Conservation (phyloP, 106 monocot species). For the Dendrobium huoshanense region DNA sequence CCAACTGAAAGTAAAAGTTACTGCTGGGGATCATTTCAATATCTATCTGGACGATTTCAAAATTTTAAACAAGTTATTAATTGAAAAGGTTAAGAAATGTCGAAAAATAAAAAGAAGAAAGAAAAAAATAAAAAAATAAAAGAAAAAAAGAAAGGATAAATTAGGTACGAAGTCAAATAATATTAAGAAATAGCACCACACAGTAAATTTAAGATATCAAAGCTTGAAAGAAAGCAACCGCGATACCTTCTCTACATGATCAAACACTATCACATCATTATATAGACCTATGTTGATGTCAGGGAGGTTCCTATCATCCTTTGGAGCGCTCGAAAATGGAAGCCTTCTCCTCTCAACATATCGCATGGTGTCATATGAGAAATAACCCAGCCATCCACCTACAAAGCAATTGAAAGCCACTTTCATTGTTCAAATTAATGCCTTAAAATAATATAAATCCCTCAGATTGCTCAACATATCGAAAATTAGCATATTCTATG, state of each 20-base stretch:
- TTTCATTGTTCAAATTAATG: background rate
- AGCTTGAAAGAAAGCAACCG: background rate
- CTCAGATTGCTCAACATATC: background rate
- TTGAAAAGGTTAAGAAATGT: too few relatives aligned
- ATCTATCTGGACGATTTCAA: background rate
- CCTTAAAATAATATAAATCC: background rate
- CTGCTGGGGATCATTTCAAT: background rate
- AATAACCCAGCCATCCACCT: conserved; percentile 98
- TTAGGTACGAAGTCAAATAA: background rate
- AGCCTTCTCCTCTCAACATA: conserved; percentile 87
- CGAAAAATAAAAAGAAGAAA: background rate
- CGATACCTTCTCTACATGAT: conserved; percentile 90
- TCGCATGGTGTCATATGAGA: conserved; percentile 88
- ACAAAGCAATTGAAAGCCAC: conserved; percentile 12
- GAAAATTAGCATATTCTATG: background rate
- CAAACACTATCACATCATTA: conserved; percentile 86
- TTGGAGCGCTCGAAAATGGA: conserved; percentile 66
- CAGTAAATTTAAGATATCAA: background rate
- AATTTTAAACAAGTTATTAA: too few relatives aligned
- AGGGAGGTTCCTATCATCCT: conserved; percentile 83
- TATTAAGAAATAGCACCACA: background rate
- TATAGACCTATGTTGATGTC: conserved; percentile 89
- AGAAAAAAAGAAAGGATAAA: background rate
- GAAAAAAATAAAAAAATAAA: background rate
- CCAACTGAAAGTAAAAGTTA: background rate